Conservation (phyloP, 805 yeast species). For the Saturnispora zaruensis region DNA sequence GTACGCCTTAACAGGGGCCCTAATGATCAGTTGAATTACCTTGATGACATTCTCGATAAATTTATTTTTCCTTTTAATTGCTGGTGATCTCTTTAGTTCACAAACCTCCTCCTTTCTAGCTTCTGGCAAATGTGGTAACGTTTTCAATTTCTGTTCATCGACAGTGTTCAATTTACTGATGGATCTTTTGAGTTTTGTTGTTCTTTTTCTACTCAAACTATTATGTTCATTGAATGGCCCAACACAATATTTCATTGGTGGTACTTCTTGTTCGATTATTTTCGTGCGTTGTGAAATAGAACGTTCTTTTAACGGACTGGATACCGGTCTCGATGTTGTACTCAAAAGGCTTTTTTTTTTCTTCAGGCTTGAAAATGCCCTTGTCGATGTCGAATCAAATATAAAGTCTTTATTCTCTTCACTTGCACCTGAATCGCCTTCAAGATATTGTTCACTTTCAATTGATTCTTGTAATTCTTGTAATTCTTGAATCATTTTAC, state of each 20-base stretch:
- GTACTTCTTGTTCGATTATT: not conserved
- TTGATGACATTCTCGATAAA: slow-evolving; percentile 20
- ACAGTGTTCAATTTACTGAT: not conserved
- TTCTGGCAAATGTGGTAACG: slow-evolving; percentile 1
- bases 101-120: not conserved
- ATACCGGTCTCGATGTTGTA: not conserved
- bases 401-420: not conserved
- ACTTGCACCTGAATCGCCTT: not conserved
- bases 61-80: slow-evolving; percentile 26
- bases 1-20: slow-evolving; percentile 16
- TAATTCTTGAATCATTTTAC: slow-evolving; percentile 7
- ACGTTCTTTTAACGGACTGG: not conserved
- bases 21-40: slow-evolving; percentile 13
- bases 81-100: slow-evolving; percentile 25
- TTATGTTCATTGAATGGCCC: not conserved
- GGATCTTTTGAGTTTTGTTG: not conserved
- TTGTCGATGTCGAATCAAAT: slow-evolving; percentile 5
- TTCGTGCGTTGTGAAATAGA: not conserved
- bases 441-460: not conserved
- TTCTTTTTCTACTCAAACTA: not conserved
- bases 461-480: not conserved
- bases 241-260: not conserved
- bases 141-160: not conserved
- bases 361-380: not conserved
- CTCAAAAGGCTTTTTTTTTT: not conserved